Evolutionary conservation across 2,329 filamentous ascomycete genomes (phyloP), one percentile per base, ranked within the genome.

Genomic region (Xylariaceae sp.): DNA sequence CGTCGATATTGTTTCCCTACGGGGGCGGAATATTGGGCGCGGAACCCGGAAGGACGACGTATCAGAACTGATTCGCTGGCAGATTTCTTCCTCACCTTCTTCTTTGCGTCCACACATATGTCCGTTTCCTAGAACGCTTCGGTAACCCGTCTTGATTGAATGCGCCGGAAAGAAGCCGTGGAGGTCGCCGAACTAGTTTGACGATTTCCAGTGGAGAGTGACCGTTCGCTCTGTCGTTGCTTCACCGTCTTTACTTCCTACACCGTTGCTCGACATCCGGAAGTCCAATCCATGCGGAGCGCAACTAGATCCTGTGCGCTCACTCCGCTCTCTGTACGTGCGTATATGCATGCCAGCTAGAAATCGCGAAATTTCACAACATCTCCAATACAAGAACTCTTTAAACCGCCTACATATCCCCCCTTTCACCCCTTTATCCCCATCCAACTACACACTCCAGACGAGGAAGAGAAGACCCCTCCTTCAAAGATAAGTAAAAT

Each of bases 31-130:
- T 44, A 50, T 53, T 49, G 51, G 58, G 51, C 44, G 47, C 49
- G 30, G 48, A 57, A 61, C 52, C 51, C 18, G 37, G 15, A 47
- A 55, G 58, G 53, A 52, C 58, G 56, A 57, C 51, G 55, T 58
- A 62, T 62, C 54, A 59, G 54, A 56, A 55, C 63, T 65, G 55
- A 64, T 61, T 62, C 51, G 57, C 48, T 61, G 53, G 56, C 58
- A 62, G 59, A 51, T 59, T 58, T 47, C 52, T 59, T 45, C 56
- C 52, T 39, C 45, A 54, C 61, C 45, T 61, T 61, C 30, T 51
- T 54, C 52, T 51, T 62, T 55, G 57, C 53, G 44, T 42, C 45
- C 57, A 53, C 57, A 52, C 51, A 52, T 51, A 49, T 35, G 54
- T 52, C 49, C 52, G 55, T 30, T 52, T 9, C 35, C 17, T 39